These are phyloP conservation scores for Claviceps lovelessii DNA, from an alignment of 2,329 filamentous ascomycete species.

Conservation along the genomic window DNA sequence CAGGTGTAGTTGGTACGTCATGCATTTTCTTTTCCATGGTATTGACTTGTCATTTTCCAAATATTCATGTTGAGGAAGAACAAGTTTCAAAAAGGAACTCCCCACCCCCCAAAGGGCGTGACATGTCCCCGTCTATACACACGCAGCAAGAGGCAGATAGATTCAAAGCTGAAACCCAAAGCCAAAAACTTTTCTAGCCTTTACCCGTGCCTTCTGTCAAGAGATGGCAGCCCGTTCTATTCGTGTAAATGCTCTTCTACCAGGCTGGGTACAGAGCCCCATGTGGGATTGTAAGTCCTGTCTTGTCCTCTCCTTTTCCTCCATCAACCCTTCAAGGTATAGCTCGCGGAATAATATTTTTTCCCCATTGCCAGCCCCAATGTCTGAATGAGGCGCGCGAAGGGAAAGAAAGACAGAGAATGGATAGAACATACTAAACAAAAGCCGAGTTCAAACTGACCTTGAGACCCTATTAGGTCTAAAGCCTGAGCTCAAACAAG, in stretches of 20 bases:
- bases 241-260: conserved; percentile 66
- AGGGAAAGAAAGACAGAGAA: background rate
- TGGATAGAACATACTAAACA: background rate
- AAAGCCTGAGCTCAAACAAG: conserved; percentile 23
- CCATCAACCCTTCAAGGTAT: background rate
- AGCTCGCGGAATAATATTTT: background rate
- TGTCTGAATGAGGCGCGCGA: background rate
- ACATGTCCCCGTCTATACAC: conserved; percentile 8
- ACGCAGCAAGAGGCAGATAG: conserved; percentile 2
- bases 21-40: background rate
- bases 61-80: background rate
- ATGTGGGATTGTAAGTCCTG: conserved; percentile 56
- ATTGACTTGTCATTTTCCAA: conserved; percentile 4
- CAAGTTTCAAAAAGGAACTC: no score
- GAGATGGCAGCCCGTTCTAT: conserved; percentile 49
- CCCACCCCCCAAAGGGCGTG: background rate
- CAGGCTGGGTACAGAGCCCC: conserved; percentile 67
- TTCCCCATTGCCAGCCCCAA: background rate
- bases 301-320: background rate
- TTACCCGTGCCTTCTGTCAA: conserved; percentile 52
- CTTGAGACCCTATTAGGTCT: conserved; percentile 25
- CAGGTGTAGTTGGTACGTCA: conserved; percentile 53
- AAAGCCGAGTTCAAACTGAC: conserved; percentile 19
- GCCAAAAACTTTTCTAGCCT: conserved; percentile 29
- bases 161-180: background rate